Conservation (phyloP, 2,329 filamentous ascomycete species). For the Pestalotiopsis sp. region DNA sequence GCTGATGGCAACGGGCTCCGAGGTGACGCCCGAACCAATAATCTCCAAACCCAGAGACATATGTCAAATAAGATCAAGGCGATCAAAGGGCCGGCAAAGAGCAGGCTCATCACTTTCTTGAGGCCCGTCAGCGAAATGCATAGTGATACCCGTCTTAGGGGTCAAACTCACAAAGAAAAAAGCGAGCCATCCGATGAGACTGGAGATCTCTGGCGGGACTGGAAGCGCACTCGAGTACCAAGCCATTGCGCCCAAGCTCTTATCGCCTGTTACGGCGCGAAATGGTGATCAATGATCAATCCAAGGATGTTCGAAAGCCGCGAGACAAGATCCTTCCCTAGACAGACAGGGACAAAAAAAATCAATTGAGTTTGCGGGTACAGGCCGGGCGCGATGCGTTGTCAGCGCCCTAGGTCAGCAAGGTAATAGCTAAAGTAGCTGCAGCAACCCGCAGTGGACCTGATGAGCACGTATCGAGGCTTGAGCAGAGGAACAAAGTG, state of each 20-base stretch:
- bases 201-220: slow-evolving; percentile 27
- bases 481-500: too few relatives aligned
- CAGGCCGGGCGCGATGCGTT: not conserved
- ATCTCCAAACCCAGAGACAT: slow-evolving; percentile 55
- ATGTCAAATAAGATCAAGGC: slow-evolving; percentile 55
- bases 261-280: slow-evolving; percentile 12
- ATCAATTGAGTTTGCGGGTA: not conserved
- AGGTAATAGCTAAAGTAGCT: slow-evolving; percentile 2
- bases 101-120: slow-evolving; percentile 39
- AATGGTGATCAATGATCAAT: not conserved
- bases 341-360: not conserved
- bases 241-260: slow-evolving; percentile 20
- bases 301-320: not conserved
- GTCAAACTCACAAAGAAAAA: slow-evolving; percentile 32
- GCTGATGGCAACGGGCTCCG: slow-evolving; percentile 2
- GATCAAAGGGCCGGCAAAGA: slow-evolving; percentile 48
- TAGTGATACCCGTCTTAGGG: not conserved
- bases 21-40: slow-evolving; percentile 27
- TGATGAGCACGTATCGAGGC: not conserved
- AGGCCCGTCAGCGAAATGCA: not conserved
- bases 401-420: not conserved
- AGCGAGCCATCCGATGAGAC: slow-evolving; percentile 31
- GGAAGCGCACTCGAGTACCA: slow-evolving; percentile 25
- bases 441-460: slow-evolving; percentile 1
- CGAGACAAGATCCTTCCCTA: not conserved